Evolutionary conservation across 345 rosid species (phyloP).

Genomic region (Bruguiera parviflora): DNA sequence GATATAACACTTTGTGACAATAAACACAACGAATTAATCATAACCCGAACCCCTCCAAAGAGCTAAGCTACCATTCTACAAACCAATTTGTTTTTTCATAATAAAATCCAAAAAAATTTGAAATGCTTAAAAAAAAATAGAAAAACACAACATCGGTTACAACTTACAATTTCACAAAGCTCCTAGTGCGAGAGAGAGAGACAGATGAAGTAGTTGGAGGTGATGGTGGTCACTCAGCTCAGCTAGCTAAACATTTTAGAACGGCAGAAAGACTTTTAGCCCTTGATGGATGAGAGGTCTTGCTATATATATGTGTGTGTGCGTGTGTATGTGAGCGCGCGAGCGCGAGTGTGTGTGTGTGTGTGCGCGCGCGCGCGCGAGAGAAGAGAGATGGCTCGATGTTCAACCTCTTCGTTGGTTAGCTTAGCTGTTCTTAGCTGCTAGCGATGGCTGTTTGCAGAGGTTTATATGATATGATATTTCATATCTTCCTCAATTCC

Average conservation of each 20-base stretch:
- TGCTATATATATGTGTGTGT: too few species aligned
- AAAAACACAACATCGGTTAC: not conserved
- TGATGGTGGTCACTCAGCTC: conserved; percentile 17
- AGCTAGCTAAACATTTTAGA: too few species aligned
- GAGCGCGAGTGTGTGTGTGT: too few species aligned
- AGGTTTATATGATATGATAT: conserved; percentile 5
- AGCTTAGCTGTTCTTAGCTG: not conserved
- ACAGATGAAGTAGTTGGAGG: conserved; percentile 13
- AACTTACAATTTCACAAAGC: too few species aligned
- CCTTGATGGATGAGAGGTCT: too few species aligned
- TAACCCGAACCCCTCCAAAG: not conserved
- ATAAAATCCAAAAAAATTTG: not conserved
- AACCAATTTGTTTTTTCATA: too few species aligned
- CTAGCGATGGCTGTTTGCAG: conserved; percentile 9
- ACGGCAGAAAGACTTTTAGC: too few species aligned
- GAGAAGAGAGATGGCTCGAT: conserved; percentile 22
- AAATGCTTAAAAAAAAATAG: not conserved
- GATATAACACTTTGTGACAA: too few species aligned
- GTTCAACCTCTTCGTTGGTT: conserved; percentile 19
- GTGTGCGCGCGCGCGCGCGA: too few species aligned
- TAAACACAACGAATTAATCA: not conserved
- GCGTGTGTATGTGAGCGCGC: too few species aligned
- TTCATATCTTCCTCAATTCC: conserved; percentile 11
- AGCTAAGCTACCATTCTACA: not conserved
- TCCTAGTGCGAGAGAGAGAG: not conserved